Evolutionary conservation across 352 stramenopile species (phyloP).

Genomic region (Phytophthora niederhauseri): DNA sequence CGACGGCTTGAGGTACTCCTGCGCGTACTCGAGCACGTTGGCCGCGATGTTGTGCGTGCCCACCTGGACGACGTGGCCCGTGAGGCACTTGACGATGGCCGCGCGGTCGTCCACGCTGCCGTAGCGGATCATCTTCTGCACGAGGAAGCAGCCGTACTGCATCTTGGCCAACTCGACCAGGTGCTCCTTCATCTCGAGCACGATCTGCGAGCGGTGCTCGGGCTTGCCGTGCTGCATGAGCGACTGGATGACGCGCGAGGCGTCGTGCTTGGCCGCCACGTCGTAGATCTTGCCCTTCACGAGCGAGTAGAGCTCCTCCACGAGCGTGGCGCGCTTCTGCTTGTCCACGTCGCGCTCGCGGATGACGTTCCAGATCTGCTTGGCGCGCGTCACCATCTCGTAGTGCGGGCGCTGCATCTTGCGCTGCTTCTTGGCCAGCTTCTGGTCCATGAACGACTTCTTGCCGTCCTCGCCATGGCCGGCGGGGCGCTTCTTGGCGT

Average conservation of each 20-base stretch:
- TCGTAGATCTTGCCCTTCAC: conserved; percentile 96
- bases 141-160: conserved; percentile 97
- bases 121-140: conserved; percentile 98
- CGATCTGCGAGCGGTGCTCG: conserved; percentile 86
- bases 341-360: conserved; percentile 88
- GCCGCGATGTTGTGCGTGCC: conserved; percentile 95
- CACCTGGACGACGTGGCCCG: conserved; percentile 92
- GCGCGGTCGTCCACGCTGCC: conserved; percentile 81
- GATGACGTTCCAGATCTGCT: conserved; percentile 97
- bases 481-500: conserved; percentile 70
- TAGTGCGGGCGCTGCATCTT: conserved; percentile 95
- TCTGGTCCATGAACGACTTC: conserved; percentile 89
- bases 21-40: conserved; percentile 92
- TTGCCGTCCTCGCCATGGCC: conserved; percentile 59
- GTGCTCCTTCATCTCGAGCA: conserved; percentile 92
- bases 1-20: conserved; percentile 90
- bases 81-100: conserved; percentile 91
- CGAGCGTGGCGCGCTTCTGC: conserved; percentile 80
- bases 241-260: conserved; percentile 95
- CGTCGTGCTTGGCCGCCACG: conserved; percentile 96
- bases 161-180: conserved; percentile 95
- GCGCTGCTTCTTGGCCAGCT: conserved; percentile 93
- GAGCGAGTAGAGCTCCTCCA: conserved; percentile 91
- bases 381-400: conserved; percentile 92
- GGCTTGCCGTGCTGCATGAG: conserved; percentile 94